Evolutionary conservation across 805 yeast genomes (phyloP), one percentile per base, ranked within the genome.

Genomic region (Jamesozyma jinghongensis): DNA sequence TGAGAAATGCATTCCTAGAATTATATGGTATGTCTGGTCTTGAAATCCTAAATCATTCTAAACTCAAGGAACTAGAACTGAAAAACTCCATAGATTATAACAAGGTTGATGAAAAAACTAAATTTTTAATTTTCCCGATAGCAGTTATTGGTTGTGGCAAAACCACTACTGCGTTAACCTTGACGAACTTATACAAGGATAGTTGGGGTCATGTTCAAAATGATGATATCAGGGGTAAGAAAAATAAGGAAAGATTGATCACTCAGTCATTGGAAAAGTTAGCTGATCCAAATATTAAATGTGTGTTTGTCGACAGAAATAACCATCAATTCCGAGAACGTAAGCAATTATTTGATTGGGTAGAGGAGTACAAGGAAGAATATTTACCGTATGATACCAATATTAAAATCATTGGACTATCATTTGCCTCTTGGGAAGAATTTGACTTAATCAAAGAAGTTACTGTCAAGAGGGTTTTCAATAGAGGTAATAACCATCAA

Each of bases 101-200:
- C 31, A 66, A 62, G 20, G 57, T 62, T 4, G 66, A 64, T 29
- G 61, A 58, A 35, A 42, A 60, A 1, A 65, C 69, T 3, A 79
- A 79, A 49, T 81, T 75, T 54, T 71, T 85, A 0, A 53, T 92
- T 3, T 74, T 86, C 1, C 90, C 97, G 0, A 76, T 88, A 3
- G 87, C 97, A 0, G 86, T 95, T 0, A 74, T 90, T 39, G 97
- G 97, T 0, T 85, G 96, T 61, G 98, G 98, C 6, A 92, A 92
- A 56, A 87, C 97, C 0, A 86, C 97, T 0, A 74, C 84, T 0
- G 75, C 84, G 5, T 56, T 75, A 28, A 78, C 88, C 0, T 64
- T 92, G 32, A 46, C 53, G 0, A 53, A 68, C 8, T 58, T 88
- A 8, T 79, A 67, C 41, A 79, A 80, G 1, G 49, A 54, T 1